These are phyloP conservation scores for Malus hybrid DNA, from an alignment of 331 rosid genomes.

Conservation along the genomic window DNA sequence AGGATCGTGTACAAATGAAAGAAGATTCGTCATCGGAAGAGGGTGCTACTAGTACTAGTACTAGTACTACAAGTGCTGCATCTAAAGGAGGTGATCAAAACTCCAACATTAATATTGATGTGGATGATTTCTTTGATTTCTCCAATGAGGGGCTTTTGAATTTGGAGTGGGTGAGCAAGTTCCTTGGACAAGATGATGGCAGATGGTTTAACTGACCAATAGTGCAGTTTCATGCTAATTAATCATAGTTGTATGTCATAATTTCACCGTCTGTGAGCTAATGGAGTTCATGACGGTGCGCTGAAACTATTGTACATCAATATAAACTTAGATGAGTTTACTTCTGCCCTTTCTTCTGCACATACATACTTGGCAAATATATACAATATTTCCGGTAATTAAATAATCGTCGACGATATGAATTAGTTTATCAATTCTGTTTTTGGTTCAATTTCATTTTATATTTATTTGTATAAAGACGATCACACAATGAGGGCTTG, in stretches of 20 bases:
- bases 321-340: neutral
- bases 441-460: neutral
- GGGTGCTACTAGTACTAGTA: neutral
- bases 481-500: neutral
- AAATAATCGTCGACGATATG: neutral
- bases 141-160: slow-evolving; percentile 33
- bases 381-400: neutral
- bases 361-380: neutral
- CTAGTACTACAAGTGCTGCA: neutral
- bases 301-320: neutral
- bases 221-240: slow-evolving; percentile 8
- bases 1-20: neutral
- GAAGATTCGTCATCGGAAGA: slow-evolving; percentile 4
- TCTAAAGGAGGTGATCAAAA: slow-evolving; percentile 10
- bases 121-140: slow-evolving; percentile 40
- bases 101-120: slow-evolving; percentile 19
- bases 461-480: too few relatives aligned
- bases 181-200: slow-evolving; percentile 23
- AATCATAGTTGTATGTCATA: neutral
- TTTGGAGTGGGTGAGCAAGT: slow-evolving; percentile 38
- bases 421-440: too few relatives aligned
- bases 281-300: neutral
- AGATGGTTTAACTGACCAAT: neutral
- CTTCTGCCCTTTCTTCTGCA: neutral
- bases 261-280: neutral